phyloP scores from a whole-genome alignment of 2,329 filamentous ascomycete genomes.

The Trichoderma lentiforme region DNA sequence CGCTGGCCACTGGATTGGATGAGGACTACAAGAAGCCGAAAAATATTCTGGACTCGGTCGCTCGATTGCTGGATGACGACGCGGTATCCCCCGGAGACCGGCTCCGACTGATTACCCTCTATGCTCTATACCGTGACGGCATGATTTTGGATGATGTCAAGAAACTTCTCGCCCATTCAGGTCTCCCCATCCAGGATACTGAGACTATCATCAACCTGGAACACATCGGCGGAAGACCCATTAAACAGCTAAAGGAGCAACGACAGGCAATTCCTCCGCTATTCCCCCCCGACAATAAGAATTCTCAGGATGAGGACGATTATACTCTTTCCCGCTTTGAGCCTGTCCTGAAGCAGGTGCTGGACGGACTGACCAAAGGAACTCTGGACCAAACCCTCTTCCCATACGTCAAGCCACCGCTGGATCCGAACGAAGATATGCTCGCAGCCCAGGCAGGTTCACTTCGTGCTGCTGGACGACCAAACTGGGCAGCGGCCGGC shows the following conservation, averaged over 20 bases:
- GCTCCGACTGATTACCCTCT: conserved; percentile 79
- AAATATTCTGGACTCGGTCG: conserved; percentile 79
- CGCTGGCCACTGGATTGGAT: conserved; percentile 84
- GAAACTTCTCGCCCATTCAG: conserved; percentile 78
- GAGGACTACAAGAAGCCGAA: conserved; percentile 91
- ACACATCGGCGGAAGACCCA: conserved; percentile 72
- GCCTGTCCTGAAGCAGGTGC: conserved; percentile 74
- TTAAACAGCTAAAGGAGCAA: conserved; percentile 70
- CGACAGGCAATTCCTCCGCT: conserved; percentile 63
- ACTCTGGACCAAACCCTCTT: conserved; percentile 64
- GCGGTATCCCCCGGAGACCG: conserved; percentile 69
- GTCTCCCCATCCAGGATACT: conserved; percentile 69
- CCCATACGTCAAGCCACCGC: conserved; percentile 69
- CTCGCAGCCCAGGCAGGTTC: conserved; percentile 63
- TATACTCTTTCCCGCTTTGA: conserved; percentile 85
- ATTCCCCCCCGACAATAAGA: conserved; percentile 65
- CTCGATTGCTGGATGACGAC: conserved; percentile 84
- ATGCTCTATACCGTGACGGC: conserved; percentile 81
- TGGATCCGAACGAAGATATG: conserved; percentile 59
- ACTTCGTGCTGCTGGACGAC: conserved; percentile 83
- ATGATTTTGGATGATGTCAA: conserved; percentile 79
- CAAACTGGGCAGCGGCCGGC: conserved; percentile 88
- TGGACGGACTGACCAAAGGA: conserved; percentile 70
- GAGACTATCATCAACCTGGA: conserved; percentile 75
- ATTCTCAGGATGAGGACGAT: conserved; percentile 62